These are phyloP conservation scores for Ulmus americana DNA, from an alignment of 331 rosid genomes.

Conservation along the genomic window DNA sequence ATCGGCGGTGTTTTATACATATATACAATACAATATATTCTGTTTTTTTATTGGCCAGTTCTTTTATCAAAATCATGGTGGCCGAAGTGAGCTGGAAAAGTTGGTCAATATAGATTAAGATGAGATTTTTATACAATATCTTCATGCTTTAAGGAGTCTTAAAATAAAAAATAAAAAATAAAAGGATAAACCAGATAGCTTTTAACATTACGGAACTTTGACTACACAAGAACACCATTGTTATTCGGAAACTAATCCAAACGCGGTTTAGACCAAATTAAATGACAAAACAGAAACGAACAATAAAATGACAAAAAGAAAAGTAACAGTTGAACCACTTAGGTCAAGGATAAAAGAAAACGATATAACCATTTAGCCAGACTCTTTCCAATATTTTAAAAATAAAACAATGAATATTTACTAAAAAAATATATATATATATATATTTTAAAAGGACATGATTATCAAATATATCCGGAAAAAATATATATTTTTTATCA, in stretches of 20 bases:
- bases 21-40: neutral
- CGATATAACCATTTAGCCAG: too few species aligned
- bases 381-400: too few species aligned
- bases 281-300: neutral
- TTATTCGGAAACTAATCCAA: neutral
- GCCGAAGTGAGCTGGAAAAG: slow-evolving; percentile 38
- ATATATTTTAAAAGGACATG: too few species aligned
- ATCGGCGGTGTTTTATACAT: neutral
- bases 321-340: too few species aligned
- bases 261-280: too few species aligned
- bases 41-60: neutral
- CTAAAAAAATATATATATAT: too few species aligned
- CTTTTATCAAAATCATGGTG: neutral
- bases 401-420: too few species aligned
- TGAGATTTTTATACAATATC: neutral
- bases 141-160: slow-evolving; percentile 18
- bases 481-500: too few species aligned
- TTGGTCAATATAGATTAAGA: slow-evolving; percentile 15
- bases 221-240: neutral
- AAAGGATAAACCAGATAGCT: too few species aligned
- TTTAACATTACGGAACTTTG: neutral
- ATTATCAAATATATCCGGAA: too few species aligned
- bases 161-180: neutral
- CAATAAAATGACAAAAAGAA: neutral
- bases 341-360: too few species aligned